Evolutionary conservation across 1,284 basidiomycete genomes (phyloP).

Genomic region (Trichosporon asahii): DNA sequence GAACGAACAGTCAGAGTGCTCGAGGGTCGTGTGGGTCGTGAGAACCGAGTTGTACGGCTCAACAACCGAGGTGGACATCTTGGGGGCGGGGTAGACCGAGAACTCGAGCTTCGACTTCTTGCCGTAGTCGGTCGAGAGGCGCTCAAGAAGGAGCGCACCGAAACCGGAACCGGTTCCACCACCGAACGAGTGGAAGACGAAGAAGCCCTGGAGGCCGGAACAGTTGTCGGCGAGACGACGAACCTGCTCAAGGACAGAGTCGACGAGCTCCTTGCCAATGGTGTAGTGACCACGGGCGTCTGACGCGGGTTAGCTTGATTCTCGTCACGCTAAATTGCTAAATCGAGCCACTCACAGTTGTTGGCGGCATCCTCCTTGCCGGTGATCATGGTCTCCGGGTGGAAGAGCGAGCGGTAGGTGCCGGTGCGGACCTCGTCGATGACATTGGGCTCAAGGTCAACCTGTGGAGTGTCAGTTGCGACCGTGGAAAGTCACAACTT

Average conservation of each 20-base stretch:
- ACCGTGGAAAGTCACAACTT: conserved; percentile 32
- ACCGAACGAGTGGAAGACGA: conserved; percentile 99
- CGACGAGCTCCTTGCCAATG: conserved; percentile 89
- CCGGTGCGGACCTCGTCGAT: conserved; percentile 96
- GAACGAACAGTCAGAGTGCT: conserved; percentile 99
- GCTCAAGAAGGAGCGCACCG: conserved; percentile 92
- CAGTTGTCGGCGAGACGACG: conserved; percentile 97
- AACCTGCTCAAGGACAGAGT: conserved; percentile 88
- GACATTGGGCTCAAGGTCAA: conserved; percentile 92
- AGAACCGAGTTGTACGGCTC: conserved; percentile 99
- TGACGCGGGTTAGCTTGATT: conserved; percentile 46
- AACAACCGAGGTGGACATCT: conserved; percentile 92
- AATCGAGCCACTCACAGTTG: conserved; percentile 81
- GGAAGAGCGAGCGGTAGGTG: conserved; percentile 90
- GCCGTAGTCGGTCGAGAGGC: conserved; percentile 94
- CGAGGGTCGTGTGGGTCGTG: conserved; percentile 97
- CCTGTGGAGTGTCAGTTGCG: conserved; percentile 32
- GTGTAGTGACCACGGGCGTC: conserved; percentile 98
- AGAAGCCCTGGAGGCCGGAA: conserved; percentile 97
- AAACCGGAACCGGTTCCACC: conserved; percentile 99
- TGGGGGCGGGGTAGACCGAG: conserved; percentile 93
- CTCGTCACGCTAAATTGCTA: too few relatives aligned
- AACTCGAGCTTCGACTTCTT: conserved; percentile 99
- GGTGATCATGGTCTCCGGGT: conserved; percentile 97
- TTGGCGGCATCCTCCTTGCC: conserved; percentile 99